Conservation (phyloP, 306 rosid genomes). For the Sicyos edulis region DNA sequence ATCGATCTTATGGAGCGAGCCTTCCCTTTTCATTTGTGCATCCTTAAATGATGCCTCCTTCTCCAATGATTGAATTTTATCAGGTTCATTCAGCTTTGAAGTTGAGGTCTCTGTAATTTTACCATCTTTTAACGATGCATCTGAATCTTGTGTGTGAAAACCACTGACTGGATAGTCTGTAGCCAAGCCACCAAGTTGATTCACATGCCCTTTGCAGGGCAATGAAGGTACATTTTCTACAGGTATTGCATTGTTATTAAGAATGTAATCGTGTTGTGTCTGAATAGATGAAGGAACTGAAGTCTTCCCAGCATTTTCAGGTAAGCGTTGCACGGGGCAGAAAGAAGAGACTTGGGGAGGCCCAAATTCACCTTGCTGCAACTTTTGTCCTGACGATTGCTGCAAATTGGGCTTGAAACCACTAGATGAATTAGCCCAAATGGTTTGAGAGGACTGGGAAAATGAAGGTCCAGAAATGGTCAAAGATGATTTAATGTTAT, state of each 20-base stretch:
- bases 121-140: conserved; percentile 24
- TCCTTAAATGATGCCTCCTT: conserved; percentile 32
- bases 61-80: conserved; percentile 24
- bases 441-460: conserved; percentile 42
- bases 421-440: conserved; percentile 38
- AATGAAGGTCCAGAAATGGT: conserved; percentile 37
- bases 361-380: conserved; percentile 39
- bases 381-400: conserved; percentile 35
- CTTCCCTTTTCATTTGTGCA: conserved; percentile 33
- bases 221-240: conserved; percentile 26
- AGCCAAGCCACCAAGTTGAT: conserved; percentile 31
- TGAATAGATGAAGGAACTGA: conserved; percentile 27
- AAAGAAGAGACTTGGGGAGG: conserved; percentile 35
- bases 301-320: conserved; percentile 29
- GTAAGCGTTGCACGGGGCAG: conserved; percentile 25
- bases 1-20: conserved; percentile 34
- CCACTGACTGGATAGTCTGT: conserved; percentile 26
- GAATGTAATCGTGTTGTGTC: conserved; percentile 27
- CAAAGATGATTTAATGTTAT: conserved; percentile 32
- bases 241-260: conserved; percentile 21
- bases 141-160: conserved; percentile 26
- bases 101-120: conserved; percentile 23
- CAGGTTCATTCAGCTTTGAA: conserved; percentile 24
- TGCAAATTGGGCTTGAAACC: conserved; percentile 42
- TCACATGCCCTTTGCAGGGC: conserved; percentile 21